Conservation (phyloP, 805 yeast genomes). For the Torulaspora delbrueckii region DNA sequence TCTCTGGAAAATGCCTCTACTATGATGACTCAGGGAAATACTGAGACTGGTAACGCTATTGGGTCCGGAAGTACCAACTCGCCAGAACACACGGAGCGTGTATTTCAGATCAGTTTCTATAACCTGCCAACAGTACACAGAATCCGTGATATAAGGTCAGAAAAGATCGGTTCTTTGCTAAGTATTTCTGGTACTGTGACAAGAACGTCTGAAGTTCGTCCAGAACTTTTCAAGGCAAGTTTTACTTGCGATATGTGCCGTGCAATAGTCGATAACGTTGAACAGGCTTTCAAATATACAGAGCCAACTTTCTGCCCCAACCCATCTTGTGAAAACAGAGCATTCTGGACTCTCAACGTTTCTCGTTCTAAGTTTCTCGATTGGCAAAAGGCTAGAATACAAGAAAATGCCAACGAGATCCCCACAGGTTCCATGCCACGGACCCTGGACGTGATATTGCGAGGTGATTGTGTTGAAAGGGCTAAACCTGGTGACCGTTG, state of each 20-base stretch:
- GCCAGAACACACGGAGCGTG: conserved; percentile 53
- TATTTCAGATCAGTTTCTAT: conserved; percentile 86
- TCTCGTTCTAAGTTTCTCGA: conserved; percentile 83
- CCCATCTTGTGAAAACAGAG: conserved; percentile 81
- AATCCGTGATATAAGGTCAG: conserved; percentile 86
- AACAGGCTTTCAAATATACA: conserved; percentile 87
- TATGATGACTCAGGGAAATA: conserved; percentile 4
- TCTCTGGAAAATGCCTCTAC: conserved; percentile 4
- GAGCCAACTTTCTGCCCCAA: conserved; percentile 91
- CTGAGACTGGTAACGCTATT: conserved; percentile 15
- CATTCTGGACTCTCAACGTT: conserved; percentile 78
- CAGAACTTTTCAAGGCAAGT: conserved; percentile 81
- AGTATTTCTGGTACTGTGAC: conserved; percentile 93
- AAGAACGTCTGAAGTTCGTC: conserved; percentile 92
- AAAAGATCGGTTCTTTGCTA: conserved; percentile 77
- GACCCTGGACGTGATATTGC: conserved; percentile 81
- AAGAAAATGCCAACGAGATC: conserved; percentile 92
- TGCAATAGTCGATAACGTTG: conserved; percentile 80
- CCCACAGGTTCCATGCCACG: conserved; percentile 99
- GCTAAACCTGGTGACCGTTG: conserved; percentile 98
- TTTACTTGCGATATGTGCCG: conserved; percentile 88
- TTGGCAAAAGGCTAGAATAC: conserved; percentile 95
- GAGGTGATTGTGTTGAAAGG: conserved; percentile 92
- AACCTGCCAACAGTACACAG: conserved; percentile 77
- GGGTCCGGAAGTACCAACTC: conserved; percentile 40